Evolutionary conservation across 768 basidiomycete genomes (phyloP), one percentile per base, ranked within the genome.

Genomic region (Boletus speciosus): DNA sequence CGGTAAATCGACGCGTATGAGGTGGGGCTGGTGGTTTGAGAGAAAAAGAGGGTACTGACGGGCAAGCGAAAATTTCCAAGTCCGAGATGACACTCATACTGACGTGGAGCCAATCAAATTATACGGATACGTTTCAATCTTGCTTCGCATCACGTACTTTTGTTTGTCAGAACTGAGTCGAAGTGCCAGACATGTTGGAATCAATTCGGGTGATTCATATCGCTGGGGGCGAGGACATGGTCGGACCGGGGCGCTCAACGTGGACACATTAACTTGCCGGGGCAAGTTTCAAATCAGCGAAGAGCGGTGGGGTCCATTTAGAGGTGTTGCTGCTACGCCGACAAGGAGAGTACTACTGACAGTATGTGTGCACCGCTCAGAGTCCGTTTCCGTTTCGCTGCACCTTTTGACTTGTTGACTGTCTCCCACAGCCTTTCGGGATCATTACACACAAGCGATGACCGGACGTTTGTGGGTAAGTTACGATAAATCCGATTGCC

Each of bases 11-110:
- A 48, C 47, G 53, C 34, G 54, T 45, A 54, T 29, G 49, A 51
- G 50, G 51, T 49, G 51, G 46, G 34, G 52, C 31, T 27, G 51
- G 31, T 47, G 55, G 52, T 57, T 60, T 27, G 4, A 40, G 21
- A 54, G 36, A 59, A 57, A 70, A 68, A 58, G 34, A 57, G 56
- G 61, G 65, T 37, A 25, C 36, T 29, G 35, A 50, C 41, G 16
- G 32, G n/a, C 39, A 45, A 49, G 51, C 48, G 52, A 46, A 46
- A 43, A 8, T 42, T 54, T 66, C 29, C 52, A 60, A 56, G 58
- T 65, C 64, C 54, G 64, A 61, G 52, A 36, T 53, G 56, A 49
- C 51, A 25, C 35, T 27, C 25, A 14, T 35, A 51, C 23, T 47
- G 50, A 55, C 53, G 41, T 59, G 46, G 48, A 51, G 34, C 51